A percentile compares a stretch with the other conserved stretches of the same genome.
Conservation (phyloP, 2,329 filamentous ascomycete genomes). For the Scedosporium apiospermum region DNA sequence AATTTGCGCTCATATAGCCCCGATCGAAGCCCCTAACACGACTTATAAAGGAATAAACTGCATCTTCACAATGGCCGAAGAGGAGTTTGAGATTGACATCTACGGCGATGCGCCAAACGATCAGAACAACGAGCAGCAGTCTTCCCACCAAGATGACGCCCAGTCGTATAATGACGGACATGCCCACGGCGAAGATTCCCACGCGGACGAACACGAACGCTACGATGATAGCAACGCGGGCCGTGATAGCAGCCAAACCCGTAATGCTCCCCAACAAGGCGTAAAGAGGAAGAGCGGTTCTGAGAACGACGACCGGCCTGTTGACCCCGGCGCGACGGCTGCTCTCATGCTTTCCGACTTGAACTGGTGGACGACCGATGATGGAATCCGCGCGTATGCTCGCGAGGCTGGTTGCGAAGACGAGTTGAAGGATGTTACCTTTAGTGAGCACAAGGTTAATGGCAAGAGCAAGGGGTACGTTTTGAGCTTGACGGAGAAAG, state of each 20-base stretch:
- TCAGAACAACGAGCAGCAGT: conserved; percentile 28
- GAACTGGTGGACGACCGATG: conserved; percentile 95
- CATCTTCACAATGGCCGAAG: conserved; percentile 49
- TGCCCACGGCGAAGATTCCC: conserved; percentile 21
- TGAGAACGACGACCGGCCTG: conserved; percentile 38
- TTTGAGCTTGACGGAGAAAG: background rate
- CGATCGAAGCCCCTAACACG: too few species aligned
- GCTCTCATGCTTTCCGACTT: conserved; percentile 83
- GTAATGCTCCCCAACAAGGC: conserved; percentile 36
- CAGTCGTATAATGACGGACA: conserved; percentile 7
- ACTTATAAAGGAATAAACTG: background rate
- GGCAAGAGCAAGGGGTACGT: conserved; percentile 95
- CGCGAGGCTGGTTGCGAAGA: conserved; percentile 70
- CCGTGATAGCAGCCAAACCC: conserved; percentile 26
- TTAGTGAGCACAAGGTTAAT: conserved; percentile 98
- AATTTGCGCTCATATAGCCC: too few species aligned
- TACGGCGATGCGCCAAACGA: conserved; percentile 49
- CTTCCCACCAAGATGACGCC: conserved; percentile 21
- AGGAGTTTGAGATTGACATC: conserved; percentile 65
- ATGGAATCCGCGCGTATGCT: conserved; percentile 84
- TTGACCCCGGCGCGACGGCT: conserved; percentile 51
- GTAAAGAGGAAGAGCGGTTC: conserved; percentile 52
- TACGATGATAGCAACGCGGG: conserved; percentile 24
- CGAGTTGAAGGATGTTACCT: conserved; percentile 85
- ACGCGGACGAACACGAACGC: conserved; percentile 26